These are phyloP conservation scores for Cordyceps fumosorosea DNA, from an alignment of 2,329 filamentous ascomycete species.

Conservation along the genomic window DNA sequence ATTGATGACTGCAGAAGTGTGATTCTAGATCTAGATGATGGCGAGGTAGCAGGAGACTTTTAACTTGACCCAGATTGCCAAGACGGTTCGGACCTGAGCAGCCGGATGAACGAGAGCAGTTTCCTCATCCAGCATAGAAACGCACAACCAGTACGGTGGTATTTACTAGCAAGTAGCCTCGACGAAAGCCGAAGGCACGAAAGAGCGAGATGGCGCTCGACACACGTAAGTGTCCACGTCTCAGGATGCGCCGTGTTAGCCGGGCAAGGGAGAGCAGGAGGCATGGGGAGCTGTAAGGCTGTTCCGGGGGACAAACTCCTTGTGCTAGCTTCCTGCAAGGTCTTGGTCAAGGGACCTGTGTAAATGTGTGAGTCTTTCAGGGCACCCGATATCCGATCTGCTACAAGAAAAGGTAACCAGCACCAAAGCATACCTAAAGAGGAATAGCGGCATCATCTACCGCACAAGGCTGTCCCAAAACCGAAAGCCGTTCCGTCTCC, in stretches of 20 bases:
- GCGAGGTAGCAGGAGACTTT: background rate
- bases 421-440: background rate
- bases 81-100: background rate
- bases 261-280: background rate
- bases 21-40: background rate
- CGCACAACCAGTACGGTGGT: background rate
- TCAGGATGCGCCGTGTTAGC: slow-evolving; percentile 5
- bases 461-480: background rate
- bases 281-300: background rate
- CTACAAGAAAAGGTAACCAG: background rate
- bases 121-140: background rate
- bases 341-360: too few species aligned
- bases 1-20: slow-evolving; percentile 6
- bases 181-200: background rate
- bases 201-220: slow-evolving; percentile 1
- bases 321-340: background rate
- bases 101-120: background rate
- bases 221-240: slow-evolving; percentile 4
- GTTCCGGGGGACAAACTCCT: background rate
- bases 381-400: background rate
- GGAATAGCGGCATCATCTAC: background rate
- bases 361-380: background rate
- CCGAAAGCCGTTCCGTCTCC: slow-evolving; percentile 3
- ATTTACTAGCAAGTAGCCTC: background rate
- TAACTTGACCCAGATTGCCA: background rate